Conservation (phyloP, 805 yeast species). For the Candida morakotiae region DNA sequence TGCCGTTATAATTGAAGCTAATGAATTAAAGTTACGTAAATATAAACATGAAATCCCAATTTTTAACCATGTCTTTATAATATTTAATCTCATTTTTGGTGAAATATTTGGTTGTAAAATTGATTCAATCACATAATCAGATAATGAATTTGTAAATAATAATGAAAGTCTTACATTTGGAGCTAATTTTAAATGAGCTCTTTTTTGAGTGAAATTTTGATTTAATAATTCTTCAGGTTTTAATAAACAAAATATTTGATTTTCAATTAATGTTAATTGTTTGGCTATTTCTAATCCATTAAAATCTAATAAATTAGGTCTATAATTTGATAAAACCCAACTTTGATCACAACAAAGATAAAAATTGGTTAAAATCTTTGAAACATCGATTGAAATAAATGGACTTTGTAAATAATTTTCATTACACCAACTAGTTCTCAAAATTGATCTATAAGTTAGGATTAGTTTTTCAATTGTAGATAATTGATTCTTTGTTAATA, state of each 20-base stretch:
- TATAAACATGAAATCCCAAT: slow-evolving; percentile 69
- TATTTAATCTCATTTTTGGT: slow-evolving; percentile 47
- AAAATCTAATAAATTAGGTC: slow-evolving; percentile 51
- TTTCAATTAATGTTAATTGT: slow-evolving; percentile 70
- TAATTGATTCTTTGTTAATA: slow-evolving; percentile 37
- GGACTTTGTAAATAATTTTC: slow-evolving; percentile 25
- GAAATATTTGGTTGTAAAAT: slow-evolving; percentile 50
- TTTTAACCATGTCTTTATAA: slow-evolving; percentile 68
- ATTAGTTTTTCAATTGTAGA: slow-evolving; percentile 47
- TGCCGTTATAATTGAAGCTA: slow-evolving; percentile 75
- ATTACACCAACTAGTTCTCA: slow-evolving; percentile 47
- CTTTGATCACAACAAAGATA: slow-evolving; percentile 47
- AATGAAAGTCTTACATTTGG: slow-evolving; percentile 62
- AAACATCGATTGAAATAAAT: slow-evolving; percentile 28
- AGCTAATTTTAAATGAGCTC: slow-evolving; percentile 53
- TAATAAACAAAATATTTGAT: slow-evolving; percentile 58
- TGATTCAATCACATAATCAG: slow-evolving; percentile 70
- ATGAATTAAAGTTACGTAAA: slow-evolving; percentile 70
- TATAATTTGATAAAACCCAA: slow-evolving; percentile 54
- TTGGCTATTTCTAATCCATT: slow-evolving; percentile 75
- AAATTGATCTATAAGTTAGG: slow-evolving; percentile 48
- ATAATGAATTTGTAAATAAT: slow-evolving; percentile 65
- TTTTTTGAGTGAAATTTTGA: slow-evolving; percentile 58
- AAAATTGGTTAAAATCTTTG: slow-evolving; percentile 42
- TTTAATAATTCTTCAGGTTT: slow-evolving; percentile 64